Base-by-base conservation (phyloP, 2,329 filamentous ascomycete genomes). In the Fusarium ramigenum region DNA sequence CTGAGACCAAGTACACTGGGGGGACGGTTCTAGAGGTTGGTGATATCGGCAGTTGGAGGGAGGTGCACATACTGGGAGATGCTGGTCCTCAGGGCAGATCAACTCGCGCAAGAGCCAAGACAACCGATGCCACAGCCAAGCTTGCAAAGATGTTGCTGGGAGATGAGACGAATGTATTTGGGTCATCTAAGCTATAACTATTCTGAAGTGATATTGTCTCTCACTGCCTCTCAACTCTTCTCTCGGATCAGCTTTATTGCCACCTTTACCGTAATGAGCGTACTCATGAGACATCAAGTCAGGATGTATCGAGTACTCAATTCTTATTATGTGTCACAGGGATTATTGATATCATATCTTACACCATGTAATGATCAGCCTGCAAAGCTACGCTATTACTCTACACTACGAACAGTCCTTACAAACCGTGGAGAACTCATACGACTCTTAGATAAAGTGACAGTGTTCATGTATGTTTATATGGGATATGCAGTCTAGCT, bases 151-250 rank as follows among this genome's bases (percentile, higher is more conserved):
- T 11, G 28, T 16, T 47, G 44, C 9, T 47, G 9, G 44, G 14
- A 47, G 44, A 21, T 4, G 44, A 11, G 4, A 5, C 0, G 21
- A 4, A 7, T 16, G 19, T 11, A 7, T 5, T 0, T 32, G 2
- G 19, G 14, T 5, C 14, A 21, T 47, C 28, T 9, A 47, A 47
- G 44, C 44, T 47, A 47, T 47, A n/a, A 28, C 0, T n/a, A 7
- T 9, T 11, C 6, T 15, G 6, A 43, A 16, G 4, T 43, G 6
- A 23, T 23, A 23, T 11, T 34, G 32, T 34, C n/a, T 42, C 21
- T 11, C 9, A 23, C 14, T 42, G 40, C n/a, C n/a, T 10, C 7
- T 43, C 14, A 10, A 15, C 9, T 11, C 9, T 43, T 43, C 5
- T 43, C 5, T 6, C 7, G 9, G 23, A 23, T 10, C 9, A 10